A percentile compares a stretch with the other conserved stretches of the same genome.
Conservation (phyloP, 2,329 filamentous ascomycete species). For the Talaromyces albobiverticillius region DNA sequence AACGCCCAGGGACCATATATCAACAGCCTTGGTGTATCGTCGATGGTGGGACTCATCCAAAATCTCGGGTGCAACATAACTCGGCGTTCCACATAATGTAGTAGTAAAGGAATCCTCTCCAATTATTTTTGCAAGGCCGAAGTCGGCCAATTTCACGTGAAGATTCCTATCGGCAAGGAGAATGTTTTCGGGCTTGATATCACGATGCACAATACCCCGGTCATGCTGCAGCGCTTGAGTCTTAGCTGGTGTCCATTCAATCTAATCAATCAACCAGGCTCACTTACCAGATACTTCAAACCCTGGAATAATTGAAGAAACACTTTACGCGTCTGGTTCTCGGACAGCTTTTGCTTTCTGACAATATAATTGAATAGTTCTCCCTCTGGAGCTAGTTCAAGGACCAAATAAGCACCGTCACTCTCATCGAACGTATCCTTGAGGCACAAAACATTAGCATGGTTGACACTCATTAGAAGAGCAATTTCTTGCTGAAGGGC, state of each 20-base stretch:
- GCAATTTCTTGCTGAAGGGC: conserved; percentile 93
- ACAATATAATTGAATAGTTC: conserved; percentile 96
- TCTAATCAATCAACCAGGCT: neutral
- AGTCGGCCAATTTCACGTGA: conserved; percentile 89
- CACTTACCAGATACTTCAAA: conserved; percentile 83
- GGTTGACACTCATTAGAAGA: conserved; percentile 94
- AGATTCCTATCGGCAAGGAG: conserved; percentile 80
- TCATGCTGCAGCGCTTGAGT: conserved; percentile 66
- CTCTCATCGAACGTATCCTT: conserved; percentile 94
- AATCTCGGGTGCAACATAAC: conserved; percentile 93
- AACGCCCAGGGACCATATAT: conserved; percentile 96
- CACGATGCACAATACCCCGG: conserved; percentile 92
- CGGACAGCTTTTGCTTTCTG: conserved; percentile 80
- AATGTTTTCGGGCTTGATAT: conserved; percentile 98
- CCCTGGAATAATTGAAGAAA: conserved; percentile 91
- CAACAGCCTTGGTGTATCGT: conserved; percentile 91
- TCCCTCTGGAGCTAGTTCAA: conserved; percentile 87
- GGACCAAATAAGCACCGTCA: conserved; percentile 83
- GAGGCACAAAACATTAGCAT: conserved; percentile 86
- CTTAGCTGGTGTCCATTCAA: neutral
- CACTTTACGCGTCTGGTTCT: conserved; percentile 78
- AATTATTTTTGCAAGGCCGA: conserved; percentile 96
- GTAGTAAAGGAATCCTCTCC: conserved; percentile 98
- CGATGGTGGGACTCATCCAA: conserved; percentile 76
- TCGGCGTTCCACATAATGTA: conserved; percentile 91